A percentile compares a stretch with the other conserved stretches of the same genome.
These are phyloP conservation scores for Theobroma cacao DNA, from an alignment of 345 rosid species.

Conservation along the genomic window DNA sequence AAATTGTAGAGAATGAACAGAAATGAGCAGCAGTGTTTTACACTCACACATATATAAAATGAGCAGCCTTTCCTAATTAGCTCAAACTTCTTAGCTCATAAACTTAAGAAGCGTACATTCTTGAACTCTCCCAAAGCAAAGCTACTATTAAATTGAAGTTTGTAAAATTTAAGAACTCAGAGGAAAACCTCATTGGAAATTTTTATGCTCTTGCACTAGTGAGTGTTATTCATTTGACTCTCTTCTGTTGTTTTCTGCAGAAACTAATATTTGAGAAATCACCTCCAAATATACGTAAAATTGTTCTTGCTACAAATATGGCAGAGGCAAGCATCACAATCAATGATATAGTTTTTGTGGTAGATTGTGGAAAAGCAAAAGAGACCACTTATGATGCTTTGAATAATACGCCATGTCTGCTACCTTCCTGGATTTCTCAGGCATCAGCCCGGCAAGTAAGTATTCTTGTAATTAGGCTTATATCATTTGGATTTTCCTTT, in stretches of 20 bases:
- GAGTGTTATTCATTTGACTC: neutral
- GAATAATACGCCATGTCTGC: conserved; percentile 97
- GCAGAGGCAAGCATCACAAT: conserved; percentile 98
- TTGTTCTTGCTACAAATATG: conserved; percentile 97
- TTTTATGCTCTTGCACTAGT: neutral
- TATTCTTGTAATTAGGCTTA: conserved; percentile 15
- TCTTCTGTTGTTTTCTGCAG: conserved; percentile 45
- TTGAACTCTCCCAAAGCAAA: neutral
- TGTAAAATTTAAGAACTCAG: neutral
- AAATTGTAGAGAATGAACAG: too few relatives aligned
- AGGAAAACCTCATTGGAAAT: neutral
- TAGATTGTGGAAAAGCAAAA: conserved; percentile 98
- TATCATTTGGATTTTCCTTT: neutral
- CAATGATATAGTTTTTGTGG: conserved; percentile 89
- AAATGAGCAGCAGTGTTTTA: too few relatives aligned
- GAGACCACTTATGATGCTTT: conserved; percentile 99
- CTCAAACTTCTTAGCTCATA: neutral
- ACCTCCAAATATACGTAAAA: conserved; percentile 77
- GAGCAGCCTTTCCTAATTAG: neutral
- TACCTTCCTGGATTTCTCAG: conserved; percentile 97
- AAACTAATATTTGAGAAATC: conserved; percentile 83
- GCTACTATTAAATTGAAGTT: neutral
- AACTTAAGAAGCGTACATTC: neutral
- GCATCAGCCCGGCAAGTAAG: conserved; percentile 91
- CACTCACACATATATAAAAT: neutral